phyloP scores from a whole-genome alignment of 1,284 basidiomycete species.

The Ceratobasidium sp. region DNA sequence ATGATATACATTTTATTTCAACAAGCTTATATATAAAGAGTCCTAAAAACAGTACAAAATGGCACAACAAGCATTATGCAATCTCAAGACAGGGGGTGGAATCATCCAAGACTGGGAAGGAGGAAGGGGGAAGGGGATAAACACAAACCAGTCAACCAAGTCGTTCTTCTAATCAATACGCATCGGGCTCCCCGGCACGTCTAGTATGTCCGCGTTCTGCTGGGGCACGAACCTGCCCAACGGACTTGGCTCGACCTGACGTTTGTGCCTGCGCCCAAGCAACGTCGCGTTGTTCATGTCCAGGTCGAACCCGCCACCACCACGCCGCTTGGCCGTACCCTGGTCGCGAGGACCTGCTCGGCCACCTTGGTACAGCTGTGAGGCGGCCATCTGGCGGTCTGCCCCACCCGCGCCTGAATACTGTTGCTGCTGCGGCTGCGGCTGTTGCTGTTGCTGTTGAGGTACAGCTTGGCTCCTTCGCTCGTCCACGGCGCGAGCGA shows the following conservation, averaged over 20 bases:
- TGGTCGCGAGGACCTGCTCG: constrained; percentile 80
- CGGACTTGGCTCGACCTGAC: constrained; percentile 60
- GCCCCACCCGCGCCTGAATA: constrained; percentile 58
- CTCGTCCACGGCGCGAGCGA: constrained; percentile 60
- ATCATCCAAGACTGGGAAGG: background rate
- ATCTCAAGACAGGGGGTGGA: background rate
- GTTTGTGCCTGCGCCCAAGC: constrained; percentile 75
- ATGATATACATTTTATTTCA: constrained; percentile 32
- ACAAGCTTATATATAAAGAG: constrained; percentile 27
- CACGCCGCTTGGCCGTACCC: constrained; percentile 58
- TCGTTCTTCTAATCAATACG: constrained; percentile 24
- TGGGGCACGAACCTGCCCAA: constrained; percentile 46
- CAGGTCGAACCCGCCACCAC: constrained; percentile 75
- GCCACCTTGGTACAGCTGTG: constrained; percentile 70
- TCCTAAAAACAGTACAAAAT: constrained; percentile 16
- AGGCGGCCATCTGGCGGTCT: constrained; percentile 59
- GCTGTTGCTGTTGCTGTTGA: constrained; percentile 53
- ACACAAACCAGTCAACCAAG: background rate
- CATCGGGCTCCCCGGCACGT: constrained; percentile 44
- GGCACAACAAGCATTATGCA: constrained; percentile 19
- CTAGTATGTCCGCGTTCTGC: constrained; percentile 17
- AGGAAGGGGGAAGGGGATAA: background rate
- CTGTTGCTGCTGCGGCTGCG: constrained; percentile 56
- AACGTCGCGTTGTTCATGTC: constrained; percentile 87
- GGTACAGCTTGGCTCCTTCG: constrained; percentile 46